Base-by-base conservation (phyloP, 164 flowering plant genomes). In the Vitis rotundifolia region DNA sequence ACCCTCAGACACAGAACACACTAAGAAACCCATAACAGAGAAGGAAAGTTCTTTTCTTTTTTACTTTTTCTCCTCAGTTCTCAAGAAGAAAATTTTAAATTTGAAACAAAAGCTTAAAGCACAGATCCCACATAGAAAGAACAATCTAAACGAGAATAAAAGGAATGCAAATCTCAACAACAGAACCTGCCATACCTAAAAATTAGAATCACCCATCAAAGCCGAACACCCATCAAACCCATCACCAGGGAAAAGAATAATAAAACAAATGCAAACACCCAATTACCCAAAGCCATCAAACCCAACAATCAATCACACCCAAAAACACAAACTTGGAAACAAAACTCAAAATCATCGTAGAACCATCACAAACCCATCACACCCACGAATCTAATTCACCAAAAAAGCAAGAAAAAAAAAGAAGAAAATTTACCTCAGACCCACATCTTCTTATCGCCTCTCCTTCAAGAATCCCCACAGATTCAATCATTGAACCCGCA, bases 351-450 rank as follows among this genome's bases (percentile, higher is more conserved):
- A 13, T 44, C 19, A 61, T 31, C 7, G 37, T 0, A 31, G 9
- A 51, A 44, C 48, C 63, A 29, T 53, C 12, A 61, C 55, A 72
- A 70, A 16, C 16, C n/a, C 48, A 54, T 14, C 29, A 55, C 56
- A 68, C 1, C 55, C 61, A 47, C 31, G 68, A 70, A 76, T 56
- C 55, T 47, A 64, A 71, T 64, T 67, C 59, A 52, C 54, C 64
- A 77, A 28, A 31, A 72, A 9, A 37, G 44, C 2, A 37, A 5
- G 44, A 16, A 8, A 55, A 61, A 56, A 63, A 73, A 67, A 61
- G 26, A 22, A 22, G 26, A 22, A 22, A 73, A 69, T 67, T 79
- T 85, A 90, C 97, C 94, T 92, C 81, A 90, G 76, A 76, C 87
- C 88, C 84, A 86, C 90, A 87, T 84, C 89, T 70, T 84, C 76